Evolutionary conservation across 306 rosid species (phyloP), one percentile per base, ranked within the genome.

Genomic region (Castanospermum australe): DNA sequence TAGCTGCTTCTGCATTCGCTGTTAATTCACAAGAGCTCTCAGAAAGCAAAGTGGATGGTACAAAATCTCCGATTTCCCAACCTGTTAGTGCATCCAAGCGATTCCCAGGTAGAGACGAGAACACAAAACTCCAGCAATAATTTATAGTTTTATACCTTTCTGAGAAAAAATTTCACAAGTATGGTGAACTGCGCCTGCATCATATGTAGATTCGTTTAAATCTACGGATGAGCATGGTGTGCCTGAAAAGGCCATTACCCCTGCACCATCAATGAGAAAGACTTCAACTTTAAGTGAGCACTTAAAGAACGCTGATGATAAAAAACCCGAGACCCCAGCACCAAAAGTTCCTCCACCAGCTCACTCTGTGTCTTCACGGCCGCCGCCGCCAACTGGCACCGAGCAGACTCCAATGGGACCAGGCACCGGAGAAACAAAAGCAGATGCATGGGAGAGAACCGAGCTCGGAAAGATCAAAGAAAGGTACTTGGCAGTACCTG

Each of bases 1-100:
- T 91, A 21, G 99, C 97, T 71, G 98, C 99, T 60, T 91, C 93
- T 13, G 87, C 88, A 50, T 85, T 71, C 28, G 94, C 96, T 45
- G 67, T 92, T 33, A 74, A 56, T 64, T 79, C 82, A 57, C 77
- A 81, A 7, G 89, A 87, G 22, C 82, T 76, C 30, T 38, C 84
- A 5, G 82, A 81, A 79, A 81, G 82, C 84, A 80, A 74, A 65
- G 32, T 32, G 50, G 91, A 88, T 21, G 89, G 85, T n/a, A 32
- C 71, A 56, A 77, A 82, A 78, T 50, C 62, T 78, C 57, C 77
- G 38, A 42, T 56, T 42, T 67, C 77, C 44, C 84, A 80, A 44
- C 63, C 75, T 55, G 83, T 83, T 11, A 71, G 64, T 79, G 74
- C 64, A 69, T 86, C 94, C 69, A 84, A 81, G 73, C 76, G 78